Conservation (phyloP, 176 grass and related monocot genomes). For the Eremochloa ophiuroides region DNA sequence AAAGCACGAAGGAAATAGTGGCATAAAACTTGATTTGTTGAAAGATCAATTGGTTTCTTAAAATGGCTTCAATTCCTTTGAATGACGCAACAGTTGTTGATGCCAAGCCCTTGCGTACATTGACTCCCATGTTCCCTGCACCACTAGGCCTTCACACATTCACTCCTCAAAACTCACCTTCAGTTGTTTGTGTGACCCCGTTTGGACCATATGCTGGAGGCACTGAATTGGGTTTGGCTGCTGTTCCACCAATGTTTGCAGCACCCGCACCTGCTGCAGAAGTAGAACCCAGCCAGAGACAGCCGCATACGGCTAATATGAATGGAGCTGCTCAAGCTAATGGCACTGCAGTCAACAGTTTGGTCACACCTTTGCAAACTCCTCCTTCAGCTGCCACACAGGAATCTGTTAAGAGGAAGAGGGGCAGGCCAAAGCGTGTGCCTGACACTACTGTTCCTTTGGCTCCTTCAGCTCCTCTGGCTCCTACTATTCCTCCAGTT, state of each 20-base stretch:
- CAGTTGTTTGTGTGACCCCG: conserved; percentile 65
- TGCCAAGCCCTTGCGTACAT: conserved; percentile 71
- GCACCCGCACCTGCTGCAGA: conserved; percentile 6
- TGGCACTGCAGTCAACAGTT: conserved; percentile 10
- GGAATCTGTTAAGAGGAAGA: conserved; percentile 41
- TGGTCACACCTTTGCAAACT: conserved; percentile 18
- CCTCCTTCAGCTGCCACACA: neutral
- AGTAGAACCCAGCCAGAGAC: conserved; percentile 24
- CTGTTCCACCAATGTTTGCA: conserved; percentile 36
- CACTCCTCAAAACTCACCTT: conserved; percentile 52
- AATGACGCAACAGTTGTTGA: conserved; percentile 52
- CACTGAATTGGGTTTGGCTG: conserved; percentile 29
- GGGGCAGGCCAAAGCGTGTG: conserved; percentile 34
- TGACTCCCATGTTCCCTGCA: conserved; percentile 85
- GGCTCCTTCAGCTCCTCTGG: conserved; percentile 2
- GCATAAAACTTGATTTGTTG: neutral
- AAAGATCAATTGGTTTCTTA: neutral
- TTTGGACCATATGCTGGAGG: conserved; percentile 53
- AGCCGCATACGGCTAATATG: conserved; percentile 1
- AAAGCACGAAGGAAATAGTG: neutral
- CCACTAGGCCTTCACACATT: conserved; percentile 64
- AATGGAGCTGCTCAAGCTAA: conserved; percentile 36
- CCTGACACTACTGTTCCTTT: conserved; percentile 19
- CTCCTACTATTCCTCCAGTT: neutral
- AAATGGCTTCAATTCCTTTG: conserved; percentile 31